phyloP scores from a whole-genome alignment of 1,284 basidiomycete species.

The Mycena sp. region DNA sequence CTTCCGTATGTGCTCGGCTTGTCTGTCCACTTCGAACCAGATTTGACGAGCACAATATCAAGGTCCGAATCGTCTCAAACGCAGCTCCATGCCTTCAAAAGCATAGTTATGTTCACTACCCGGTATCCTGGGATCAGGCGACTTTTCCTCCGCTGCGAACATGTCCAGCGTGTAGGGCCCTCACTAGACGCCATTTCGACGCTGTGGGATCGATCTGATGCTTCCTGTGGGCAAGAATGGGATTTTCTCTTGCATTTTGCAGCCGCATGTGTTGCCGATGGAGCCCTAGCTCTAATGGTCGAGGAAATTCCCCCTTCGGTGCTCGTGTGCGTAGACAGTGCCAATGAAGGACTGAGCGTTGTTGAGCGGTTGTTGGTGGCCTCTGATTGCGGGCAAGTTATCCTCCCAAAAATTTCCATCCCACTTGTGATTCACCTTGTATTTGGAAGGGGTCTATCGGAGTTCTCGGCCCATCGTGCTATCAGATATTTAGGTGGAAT shows the following conservation, averaged over 20 bases:
- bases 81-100: not conserved
- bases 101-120: not conserved
- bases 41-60: not conserved
- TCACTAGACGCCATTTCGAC: not conserved
- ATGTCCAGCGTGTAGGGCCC: not conserved
- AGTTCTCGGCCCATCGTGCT: not conserved
- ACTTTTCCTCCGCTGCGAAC: not conserved
- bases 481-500: slow-evolving; percentile 6
- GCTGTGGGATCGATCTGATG: not conserved
- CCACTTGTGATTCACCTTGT: not conserved
- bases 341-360: not conserved
- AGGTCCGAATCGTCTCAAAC: not conserved
- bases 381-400: not conserved
- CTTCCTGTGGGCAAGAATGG: not conserved
- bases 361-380: slow-evolving; percentile 1
- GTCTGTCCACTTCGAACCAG: not conserved
- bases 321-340: not conserved
- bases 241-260: not conserved
- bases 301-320: not conserved
- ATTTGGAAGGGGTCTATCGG: not conserved
- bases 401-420: too few relatives aligned
- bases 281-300: not conserved
- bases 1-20: slow-evolving; percentile 2
- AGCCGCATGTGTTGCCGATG: not conserved
- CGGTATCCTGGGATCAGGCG: not conserved